Base-by-base conservation (phyloP, 2,329 filamentous ascomycete genomes). In the Aspergillus udagawae region DNA sequence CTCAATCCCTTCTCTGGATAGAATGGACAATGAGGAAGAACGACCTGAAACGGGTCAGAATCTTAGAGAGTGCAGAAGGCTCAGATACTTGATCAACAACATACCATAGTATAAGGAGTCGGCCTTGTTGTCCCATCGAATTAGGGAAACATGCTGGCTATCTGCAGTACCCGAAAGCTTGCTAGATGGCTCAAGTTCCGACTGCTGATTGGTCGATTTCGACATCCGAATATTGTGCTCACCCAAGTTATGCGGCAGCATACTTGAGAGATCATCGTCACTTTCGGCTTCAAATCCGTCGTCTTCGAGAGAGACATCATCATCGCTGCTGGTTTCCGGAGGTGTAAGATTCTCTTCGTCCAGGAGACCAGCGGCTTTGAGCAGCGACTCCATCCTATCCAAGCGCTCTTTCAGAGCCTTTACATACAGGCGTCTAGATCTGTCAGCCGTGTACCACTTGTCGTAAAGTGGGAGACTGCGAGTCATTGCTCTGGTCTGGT, bases 21-120 rank as follows among this genome's bases (percentile, higher is more conserved):
- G 93, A 64, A 97, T 97, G 57, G 92, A 97, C 74, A 96, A 94
- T 12, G 92, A 92, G 4, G 92, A 97, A 0, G 92, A 95, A 1
- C 91, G 95, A 29, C 92, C 90, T 92, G 44, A 3, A n/a, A 49
- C 51, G 52, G 45, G 14, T 53, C 8, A 29, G 7, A 14, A 17
- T 12, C 17, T 12, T 29, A 45, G 25, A 20, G 12, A 21, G 20
- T 3, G 32, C 2, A 8, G 14, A 29, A 23, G 14, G 29, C 8
- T n/a, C 3, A 23, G 21, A 56, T 9, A 49, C 23, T 9, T 20
- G 17, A 52, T 14, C 10, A 51, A 45, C 41, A 44, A 49, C 64
- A 29, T 60, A 70, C 62, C 65, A 65, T 96, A 94, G 72, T 96
- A 97, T 74, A 92, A 83, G 10, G 92, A 94, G 77, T 97, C 93